Percentiles rank a stretch among this genome's conserved stretches.
These are phyloP conservation scores for Keithomyces neogunnii DNA, from an alignment of 2,329 filamentous ascomycete species.

Conservation along the genomic window DNA sequence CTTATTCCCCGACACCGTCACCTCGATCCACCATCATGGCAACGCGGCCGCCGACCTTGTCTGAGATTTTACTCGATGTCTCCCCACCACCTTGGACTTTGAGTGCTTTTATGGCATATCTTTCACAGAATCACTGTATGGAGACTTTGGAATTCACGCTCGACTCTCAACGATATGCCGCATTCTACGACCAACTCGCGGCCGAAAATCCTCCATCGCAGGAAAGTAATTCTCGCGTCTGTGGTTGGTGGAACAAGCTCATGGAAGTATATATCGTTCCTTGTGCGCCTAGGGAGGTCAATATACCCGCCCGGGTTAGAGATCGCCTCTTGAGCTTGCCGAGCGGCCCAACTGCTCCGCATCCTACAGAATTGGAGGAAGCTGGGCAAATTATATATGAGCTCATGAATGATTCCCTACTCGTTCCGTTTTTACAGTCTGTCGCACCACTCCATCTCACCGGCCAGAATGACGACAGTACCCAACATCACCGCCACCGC, in stretches of 20 bases:
- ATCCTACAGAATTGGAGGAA: slow-evolving; percentile 68
- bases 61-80: slow-evolving; percentile 80
- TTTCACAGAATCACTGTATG: slow-evolving; percentile 93
- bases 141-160: slow-evolving; percentile 96
- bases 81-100: slow-evolving; percentile 85
- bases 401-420: slow-evolving; percentile 92
- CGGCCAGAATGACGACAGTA: slow-evolving; percentile 25
- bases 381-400: slow-evolving; percentile 87
- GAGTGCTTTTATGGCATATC: slow-evolving; percentile 88
- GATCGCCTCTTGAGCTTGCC: slow-evolving; percentile 61
- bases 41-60: slow-evolving; percentile 55
- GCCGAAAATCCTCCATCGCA: slow-evolving; percentile 27
- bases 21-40: slow-evolving; percentile 23
- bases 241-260: slow-evolving; percentile 77
- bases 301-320: slow-evolving; percentile 77
- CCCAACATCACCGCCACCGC: slow-evolving; percentile 23
- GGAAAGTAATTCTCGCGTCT: slow-evolving; percentile 55
- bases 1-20: slow-evolving; percentile 32
- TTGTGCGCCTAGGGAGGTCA: slow-evolving; percentile 79
- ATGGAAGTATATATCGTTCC: slow-evolving; percentile 85
- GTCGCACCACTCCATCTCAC: slow-evolving; percentile 32
- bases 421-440: slow-evolving; percentile 82
- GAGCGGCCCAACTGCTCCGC: slow-evolving; percentile 53
- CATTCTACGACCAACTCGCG: slow-evolving; percentile 41
- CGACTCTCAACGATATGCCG: slow-evolving; percentile 78